A percentile compares a stretch with the other conserved stretches of the same genome.
Conservation (phyloP, 768 basidiomycete genomes). For the Pholiota molesta region DNA sequence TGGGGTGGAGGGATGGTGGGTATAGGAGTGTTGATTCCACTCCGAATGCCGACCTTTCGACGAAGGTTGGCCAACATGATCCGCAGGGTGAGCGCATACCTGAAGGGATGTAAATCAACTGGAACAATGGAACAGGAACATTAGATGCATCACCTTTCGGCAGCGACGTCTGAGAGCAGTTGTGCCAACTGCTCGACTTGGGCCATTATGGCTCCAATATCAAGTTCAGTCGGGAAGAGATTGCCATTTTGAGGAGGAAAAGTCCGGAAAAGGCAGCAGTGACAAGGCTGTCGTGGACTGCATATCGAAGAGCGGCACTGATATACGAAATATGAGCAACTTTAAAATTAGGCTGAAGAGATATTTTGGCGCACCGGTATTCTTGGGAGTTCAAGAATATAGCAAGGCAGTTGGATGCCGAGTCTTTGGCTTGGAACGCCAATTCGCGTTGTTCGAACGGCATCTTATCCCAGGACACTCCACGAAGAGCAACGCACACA, state of each 20-base stretch:
- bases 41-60: constrained; percentile 77
- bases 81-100: constrained; percentile 87
- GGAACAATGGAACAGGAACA: not conserved
- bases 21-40: constrained; percentile 48
- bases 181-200: constrained; percentile 93
- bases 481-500: constrained; percentile 88
- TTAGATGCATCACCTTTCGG: constrained; percentile 67
- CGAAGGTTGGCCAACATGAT: constrained; percentile 93
- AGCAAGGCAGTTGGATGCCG: constrained; percentile 82
- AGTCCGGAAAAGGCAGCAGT: constrained; percentile 90
- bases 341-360: not conserved
- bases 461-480: constrained; percentile 96
- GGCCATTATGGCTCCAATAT: constrained; percentile 70
- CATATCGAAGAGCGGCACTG: constrained; percentile 88
- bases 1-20: constrained; percentile 56
- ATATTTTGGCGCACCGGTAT: constrained; percentile 60
- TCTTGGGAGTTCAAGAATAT: constrained; percentile 83
- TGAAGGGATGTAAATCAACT: constrained; percentile 27
- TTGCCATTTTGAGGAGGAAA: constrained; percentile 93
- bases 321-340: constrained; percentile 16
- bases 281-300: constrained; percentile 91
- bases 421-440: constrained; percentile 94
- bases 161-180: constrained; percentile 89
- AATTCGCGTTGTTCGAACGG: constrained; percentile 93
- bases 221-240: constrained; percentile 85